A percentile compares a stretch with the other conserved stretches of the same genome.
These are phyloP conservation scores for Botryotinia globosa DNA, from an alignment of 2,329 filamentous ascomycete genomes.

Conservation along the genomic window DNA sequence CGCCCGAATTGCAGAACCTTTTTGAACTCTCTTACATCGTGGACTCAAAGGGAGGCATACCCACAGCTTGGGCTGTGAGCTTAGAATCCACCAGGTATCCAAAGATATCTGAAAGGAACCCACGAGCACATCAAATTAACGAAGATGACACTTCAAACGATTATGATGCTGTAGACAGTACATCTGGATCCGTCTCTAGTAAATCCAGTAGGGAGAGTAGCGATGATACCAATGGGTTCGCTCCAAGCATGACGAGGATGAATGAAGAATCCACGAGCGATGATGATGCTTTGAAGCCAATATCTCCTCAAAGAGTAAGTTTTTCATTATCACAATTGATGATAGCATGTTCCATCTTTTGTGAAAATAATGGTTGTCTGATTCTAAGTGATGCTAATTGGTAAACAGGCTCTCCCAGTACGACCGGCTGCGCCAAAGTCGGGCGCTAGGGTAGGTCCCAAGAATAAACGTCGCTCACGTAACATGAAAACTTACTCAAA, in stretches of 20 bases:
- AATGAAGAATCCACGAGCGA: conserved; percentile 56
- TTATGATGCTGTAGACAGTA: conserved; percentile 34
- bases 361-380: not conserved
- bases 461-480: conserved; percentile 32
- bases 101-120: conserved; percentile 49
- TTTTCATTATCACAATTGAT: not conserved
- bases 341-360: not conserved
- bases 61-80: conserved; percentile 66
- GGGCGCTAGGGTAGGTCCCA: conserved; percentile 36
- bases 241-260: conserved; percentile 50
- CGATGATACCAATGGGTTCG: conserved; percentile 43
- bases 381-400: conserved; percentile 27
- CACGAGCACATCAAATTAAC: conserved; percentile 26
- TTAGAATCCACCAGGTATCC: conserved; percentile 56
- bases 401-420: conserved; percentile 37
- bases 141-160: conserved; percentile 23
- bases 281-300: conserved; percentile 37
- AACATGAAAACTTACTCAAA: conserved; percentile 41
- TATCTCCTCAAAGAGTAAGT: conserved; percentile 12
- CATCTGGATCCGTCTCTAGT: conserved; percentile 42
- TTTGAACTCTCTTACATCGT: conserved; percentile 73
- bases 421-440: conserved; percentile 32
- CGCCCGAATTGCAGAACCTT: conserved; percentile 62
- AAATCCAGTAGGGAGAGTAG: conserved; percentile 42
- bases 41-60: conserved; percentile 56